These are phyloP conservation scores for Hymenoscyphus salicellus DNA, from an alignment of 2,329 filamentous ascomycete genomes.

Conservation along the genomic window DNA sequence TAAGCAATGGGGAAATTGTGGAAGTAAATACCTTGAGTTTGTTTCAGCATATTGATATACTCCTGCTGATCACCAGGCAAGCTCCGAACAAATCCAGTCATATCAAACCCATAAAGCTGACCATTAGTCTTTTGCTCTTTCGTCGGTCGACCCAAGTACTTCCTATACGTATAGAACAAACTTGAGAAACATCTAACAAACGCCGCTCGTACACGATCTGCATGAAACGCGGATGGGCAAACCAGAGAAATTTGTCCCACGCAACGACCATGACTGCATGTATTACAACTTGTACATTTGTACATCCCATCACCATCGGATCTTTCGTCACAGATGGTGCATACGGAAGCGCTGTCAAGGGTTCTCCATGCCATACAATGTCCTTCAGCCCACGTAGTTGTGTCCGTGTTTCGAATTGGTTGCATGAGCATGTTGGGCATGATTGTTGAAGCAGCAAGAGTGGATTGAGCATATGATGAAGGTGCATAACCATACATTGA, in stretches of 20 bases:
- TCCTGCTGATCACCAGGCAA: constrained; percentile 65
- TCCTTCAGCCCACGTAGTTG: constrained; percentile 78
- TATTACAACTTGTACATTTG: constrained; percentile 64
- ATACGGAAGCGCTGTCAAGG: constrained; percentile 59
- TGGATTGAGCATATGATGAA: constrained; percentile 82
- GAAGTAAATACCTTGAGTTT: constrained; percentile 56
- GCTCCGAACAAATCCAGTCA: constrained; percentile 62
- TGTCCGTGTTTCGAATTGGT: constrained; percentile 74
- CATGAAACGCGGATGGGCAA: constrained; percentile 59
- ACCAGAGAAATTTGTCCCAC: constrained; percentile 62
- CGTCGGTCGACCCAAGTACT: constrained; percentile 57
- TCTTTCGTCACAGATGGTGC: constrained; percentile 74
- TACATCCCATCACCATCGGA: constrained; percentile 67
- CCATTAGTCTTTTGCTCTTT: constrained; percentile 60
- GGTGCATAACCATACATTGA: constrained; percentile 66
- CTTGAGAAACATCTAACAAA: constrained; percentile 66
- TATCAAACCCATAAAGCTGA: constrained; percentile 62
- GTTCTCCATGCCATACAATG: constrained; percentile 71
- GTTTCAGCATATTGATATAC: constrained; percentile 61
- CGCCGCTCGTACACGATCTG: constrained; percentile 59
- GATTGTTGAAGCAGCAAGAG: constrained; percentile 77
- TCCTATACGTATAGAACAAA: constrained; percentile 64
- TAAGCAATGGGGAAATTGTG: not conserved
- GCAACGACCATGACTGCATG: constrained; percentile 57
- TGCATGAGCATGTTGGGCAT: constrained; percentile 83